A percentile compares a stretch with the other conserved stretches of the same genome.
phyloP scores from a whole-genome alignment of 2,329 filamentous ascomycete genomes.

The Fusarium staphyleae region DNA sequence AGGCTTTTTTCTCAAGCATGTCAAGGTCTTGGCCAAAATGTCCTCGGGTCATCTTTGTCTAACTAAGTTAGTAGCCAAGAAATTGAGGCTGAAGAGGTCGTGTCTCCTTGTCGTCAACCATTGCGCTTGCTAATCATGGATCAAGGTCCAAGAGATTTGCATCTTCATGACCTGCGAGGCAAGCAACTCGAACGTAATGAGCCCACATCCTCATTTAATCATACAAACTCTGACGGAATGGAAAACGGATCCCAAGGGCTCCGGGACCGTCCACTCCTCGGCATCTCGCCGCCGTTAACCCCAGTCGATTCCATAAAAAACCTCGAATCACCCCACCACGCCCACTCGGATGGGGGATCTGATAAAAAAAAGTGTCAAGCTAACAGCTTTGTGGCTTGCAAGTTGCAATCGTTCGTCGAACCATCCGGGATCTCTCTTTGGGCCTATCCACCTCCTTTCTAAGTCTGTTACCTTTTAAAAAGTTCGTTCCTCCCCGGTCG shows the following conservation, averaged over 20 bases:
- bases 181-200: background rate
- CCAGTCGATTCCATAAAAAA: constrained; percentile 13
- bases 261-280: background rate
- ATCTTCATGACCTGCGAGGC: constrained; percentile 14
- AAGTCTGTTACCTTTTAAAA: constrained; percentile 21
- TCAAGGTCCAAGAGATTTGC: constrained; percentile 8
- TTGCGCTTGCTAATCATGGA: constrained; percentile 9
- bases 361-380: constrained; percentile 21
- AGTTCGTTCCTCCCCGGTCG: constrained; percentile 6
- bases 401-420: constrained; percentile 4
- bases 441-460: background rate
- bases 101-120: background rate
- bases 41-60: constrained; percentile 1
- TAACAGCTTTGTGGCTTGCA: constrained; percentile 17
- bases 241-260: background rate
- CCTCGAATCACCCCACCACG: constrained; percentile 26
- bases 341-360: constrained; percentile 24
- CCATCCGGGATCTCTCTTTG: constrained; percentile 32
- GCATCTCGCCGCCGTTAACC: constrained; percentile 9
- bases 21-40: background rate
- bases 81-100: background rate
- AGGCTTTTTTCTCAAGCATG: too few relatives aligned
- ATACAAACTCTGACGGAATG: background rate
- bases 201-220: background rate
- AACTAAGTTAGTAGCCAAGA: too few relatives aligned